Evolutionary conservation across 2,329 filamentous ascomycete genomes (phyloP), one percentile per base, ranked within the genome.

Genomic region (Fusarium dlaminii): DNA sequence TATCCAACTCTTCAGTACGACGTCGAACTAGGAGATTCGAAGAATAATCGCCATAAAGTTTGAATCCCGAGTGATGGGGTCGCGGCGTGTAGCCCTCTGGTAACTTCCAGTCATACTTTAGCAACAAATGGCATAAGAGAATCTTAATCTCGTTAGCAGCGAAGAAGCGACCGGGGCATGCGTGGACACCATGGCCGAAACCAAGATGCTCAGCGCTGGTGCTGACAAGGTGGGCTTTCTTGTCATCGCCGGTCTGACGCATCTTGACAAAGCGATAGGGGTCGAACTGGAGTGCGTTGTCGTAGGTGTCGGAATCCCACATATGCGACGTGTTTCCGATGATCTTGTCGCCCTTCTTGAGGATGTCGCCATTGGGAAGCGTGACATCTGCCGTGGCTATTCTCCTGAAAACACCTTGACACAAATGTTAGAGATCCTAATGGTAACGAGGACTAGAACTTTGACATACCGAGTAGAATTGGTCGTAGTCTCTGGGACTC

Each of bases 121-220:
- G 71, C 2, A 89, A 51, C 34, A 89, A 66, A 66, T 88, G 84
- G 6, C 85, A 81, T 2, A 89, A 59, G 5, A 87, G 78, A 71
- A 89, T 85, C 79, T 90, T 89, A 27, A 88, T 79, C 78, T 88
- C 86, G 39, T 86, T 84, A 0, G 85, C 83, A 0, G 87, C 87
- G 66, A 89, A 88, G 79, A 89, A 89, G 3, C 87, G 83, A 0
- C 88, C 88, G 0, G 86, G 85, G 55, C 87, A 86, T 3, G 84
- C 86, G 76, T 90, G 87, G 46, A 84, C 79, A 2, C 89, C 88
- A 60, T 89, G 86, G 0, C 89, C 88, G 74, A 90, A 90, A 0
- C 84, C 81, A 20, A 89, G 73, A 22, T 87, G 85, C 8, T 82
- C 77, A 6, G 85, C 78, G n/a, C 83, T 84, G 1, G 88, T 89